phyloP scores from a whole-genome alignment of 139 green algal genomes.

The Chlorella vulgaris region DNA sequence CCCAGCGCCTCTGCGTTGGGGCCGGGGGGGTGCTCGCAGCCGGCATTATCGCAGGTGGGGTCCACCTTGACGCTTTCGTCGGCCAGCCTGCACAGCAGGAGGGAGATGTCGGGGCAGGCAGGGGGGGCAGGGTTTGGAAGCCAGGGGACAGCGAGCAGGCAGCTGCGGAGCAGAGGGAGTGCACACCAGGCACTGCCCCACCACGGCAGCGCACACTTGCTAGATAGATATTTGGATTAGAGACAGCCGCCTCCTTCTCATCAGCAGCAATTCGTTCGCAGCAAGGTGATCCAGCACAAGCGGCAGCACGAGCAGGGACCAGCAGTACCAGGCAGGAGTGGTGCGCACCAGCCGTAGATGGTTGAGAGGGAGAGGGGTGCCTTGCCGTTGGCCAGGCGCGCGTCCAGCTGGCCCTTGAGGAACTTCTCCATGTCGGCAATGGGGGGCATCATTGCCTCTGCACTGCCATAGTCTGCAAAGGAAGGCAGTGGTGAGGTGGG shows the following conservation, averaged over 20 bases:
- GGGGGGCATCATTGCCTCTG: background rate
- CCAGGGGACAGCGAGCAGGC: background rate
- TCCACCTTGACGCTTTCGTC: background rate
- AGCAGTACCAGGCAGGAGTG: too few species aligned
- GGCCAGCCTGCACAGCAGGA: background rate
- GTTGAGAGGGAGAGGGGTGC: constrained; percentile 1
- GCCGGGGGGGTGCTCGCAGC: background rate
- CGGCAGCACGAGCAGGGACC: too few species aligned
- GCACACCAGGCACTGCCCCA: too few species aligned
- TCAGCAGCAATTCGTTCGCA: too few species aligned
- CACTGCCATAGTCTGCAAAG: constrained; percentile 34
- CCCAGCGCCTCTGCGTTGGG: constrained; percentile 3
- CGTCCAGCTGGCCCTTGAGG: constrained; percentile 23
- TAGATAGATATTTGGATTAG: too few species aligned
- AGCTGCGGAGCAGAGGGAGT: too few species aligned
- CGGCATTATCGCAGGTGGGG: constrained; percentile 11
- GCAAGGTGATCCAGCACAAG: too few species aligned
- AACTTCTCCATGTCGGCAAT: constrained; percentile 12
- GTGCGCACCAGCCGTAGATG: constrained; percentile 22
- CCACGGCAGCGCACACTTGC: too few species aligned
- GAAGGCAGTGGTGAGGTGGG: too few species aligned
- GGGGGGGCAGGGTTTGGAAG: too few species aligned
- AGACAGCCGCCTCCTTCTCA: too few species aligned
- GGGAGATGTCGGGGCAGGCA: too few species aligned
- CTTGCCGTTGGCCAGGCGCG: background rate